Base-by-base conservation (phyloP, 2,329 filamentous ascomycete genomes). In the Ampelomyces quisqualis region DNA sequence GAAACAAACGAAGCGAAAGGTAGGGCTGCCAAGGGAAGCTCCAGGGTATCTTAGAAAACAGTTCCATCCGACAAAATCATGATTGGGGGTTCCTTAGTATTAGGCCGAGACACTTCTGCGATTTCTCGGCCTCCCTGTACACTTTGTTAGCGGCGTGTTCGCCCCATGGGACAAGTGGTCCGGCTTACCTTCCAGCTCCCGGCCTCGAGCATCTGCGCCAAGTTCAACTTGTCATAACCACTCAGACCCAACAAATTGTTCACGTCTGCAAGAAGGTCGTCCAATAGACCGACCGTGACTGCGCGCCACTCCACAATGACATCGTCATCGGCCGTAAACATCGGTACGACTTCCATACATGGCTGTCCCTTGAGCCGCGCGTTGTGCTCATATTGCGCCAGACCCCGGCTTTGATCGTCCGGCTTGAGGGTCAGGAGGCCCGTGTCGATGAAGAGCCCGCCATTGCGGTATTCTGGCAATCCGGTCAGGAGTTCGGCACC, bases 11-110 rank as follows among this genome's bases (percentile, higher is more conserved):
- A 57, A 61, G 50, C 45, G 51, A 58, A 58, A 49, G 27, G 39
- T 45, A 55, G 49, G 21, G 45, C 53, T 47, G 38, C 55, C 50
- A 59, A 51, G 53, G 33, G 49, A 61, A 58, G 50, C 40, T 53
- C 51, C 48, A 53, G 69, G 68, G 68, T 70, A 71, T 70, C 68
- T 70, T 82, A 95, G 67, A 98, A 97, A 53, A 98, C 88, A 17
- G 93, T 97, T 48, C 93, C 93, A 67, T 98, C 93, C 52, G 89
- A 95, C 55, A 95, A 80, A 58, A 97, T 96, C 72, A 96, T 84
- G 63, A 98, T 97, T 4, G 93, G 93, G 21, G 91, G 89, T 67
- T 95, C 89, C 72, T 93, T 95, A 37, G 93, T 97, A 62, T 96
- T 97, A 15, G 93, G 93, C 55, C 93, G 80, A 56, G 89, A 91